Base-by-base conservation (phyloP, 495 filamentous ascomycete species). In the Lasiosphaeriaceae sp. region DNA sequence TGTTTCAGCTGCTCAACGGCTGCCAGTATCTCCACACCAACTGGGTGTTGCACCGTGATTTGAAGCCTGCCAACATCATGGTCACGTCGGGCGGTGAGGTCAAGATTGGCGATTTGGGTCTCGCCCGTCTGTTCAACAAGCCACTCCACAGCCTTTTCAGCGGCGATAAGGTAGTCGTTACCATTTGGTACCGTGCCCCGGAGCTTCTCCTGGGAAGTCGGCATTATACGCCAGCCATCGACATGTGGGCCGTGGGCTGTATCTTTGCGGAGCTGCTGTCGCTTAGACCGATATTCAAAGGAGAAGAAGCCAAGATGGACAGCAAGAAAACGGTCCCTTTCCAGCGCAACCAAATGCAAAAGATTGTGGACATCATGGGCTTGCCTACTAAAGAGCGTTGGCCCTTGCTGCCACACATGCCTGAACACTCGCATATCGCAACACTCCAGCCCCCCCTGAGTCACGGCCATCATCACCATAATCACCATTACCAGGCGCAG, bases 51-150 rank as follows among this genome's bases (percentile, higher is more conserved):
- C 94, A 99, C 69, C 89, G 94, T 51, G 94, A 98, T 69, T 79
- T 98, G 26, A 98, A 98, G 67, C 94, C 94, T 22, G 94, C 94
- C 59, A 99, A 99, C 65, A 99, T 99, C 69, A 95, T 99, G 84
- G 94, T 99, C 16, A 99, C 94, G 0, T 90, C 88, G 14, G 74
- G 75, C 44, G 93, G 93, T 16, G 89, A 90, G 53, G 90, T 98
- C 61, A 91, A 92, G 62, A 93, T 98, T 60, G 93, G 93, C 26
- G 93, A 98, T 71, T 77, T 98, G 6, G 93, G 93, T 8, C 81
- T 98, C 2, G 93, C 93, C 1, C 86, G 94, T 12, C 77, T 97
- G 2, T 97, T 97, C 73, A 87, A 94, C 74, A 96, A 97, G 62
- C 94, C 94, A 0, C 76, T 97, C 9, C 89, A 95, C 61, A 89